Conservation (phyloP, 257 asterid genomes). For the Capsicum chinense region DNA sequence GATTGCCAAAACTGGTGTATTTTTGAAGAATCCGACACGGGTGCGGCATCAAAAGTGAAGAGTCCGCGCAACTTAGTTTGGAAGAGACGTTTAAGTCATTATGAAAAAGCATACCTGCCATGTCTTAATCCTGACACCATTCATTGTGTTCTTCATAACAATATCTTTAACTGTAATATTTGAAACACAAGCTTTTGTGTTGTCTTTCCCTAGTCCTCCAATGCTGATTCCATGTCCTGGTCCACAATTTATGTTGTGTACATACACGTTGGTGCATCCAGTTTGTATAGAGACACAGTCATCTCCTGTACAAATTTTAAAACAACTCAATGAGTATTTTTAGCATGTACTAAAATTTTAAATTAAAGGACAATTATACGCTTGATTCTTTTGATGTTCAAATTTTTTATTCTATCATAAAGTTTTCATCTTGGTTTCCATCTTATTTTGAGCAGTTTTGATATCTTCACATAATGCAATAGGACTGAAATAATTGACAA, state of each 20-base stretch:
- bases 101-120: constrained; percentile 65
- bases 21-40: no score
- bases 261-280: constrained; percentile 73
- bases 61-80: no score
- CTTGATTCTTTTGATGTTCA: constrained; percentile 19
- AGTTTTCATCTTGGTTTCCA: not conserved
- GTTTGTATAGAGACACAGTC: constrained; percentile 88
- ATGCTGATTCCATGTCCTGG: constrained; percentile 98
- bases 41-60: no score
- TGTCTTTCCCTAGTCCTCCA: constrained; percentile 81
- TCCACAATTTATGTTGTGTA: constrained; percentile 77
- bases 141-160: constrained; percentile 66
- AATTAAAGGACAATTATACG: not conserved
- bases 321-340: not conserved
- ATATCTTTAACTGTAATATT: constrained; percentile 75
- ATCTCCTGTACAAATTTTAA: constrained; percentile 61
- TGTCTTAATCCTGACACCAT: constrained; percentile 81
- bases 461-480: not conserved
- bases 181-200: constrained; percentile 86
- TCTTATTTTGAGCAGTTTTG: not conserved
- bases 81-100: not conserved
- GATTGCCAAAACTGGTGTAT: no score
- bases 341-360: not conserved
- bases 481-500: not conserved
- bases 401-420: constrained; percentile 1